Conservation (phyloP, 225 moss, liverwort and hornwort species). For the Pseudisothecium myosuroides region DNA sequence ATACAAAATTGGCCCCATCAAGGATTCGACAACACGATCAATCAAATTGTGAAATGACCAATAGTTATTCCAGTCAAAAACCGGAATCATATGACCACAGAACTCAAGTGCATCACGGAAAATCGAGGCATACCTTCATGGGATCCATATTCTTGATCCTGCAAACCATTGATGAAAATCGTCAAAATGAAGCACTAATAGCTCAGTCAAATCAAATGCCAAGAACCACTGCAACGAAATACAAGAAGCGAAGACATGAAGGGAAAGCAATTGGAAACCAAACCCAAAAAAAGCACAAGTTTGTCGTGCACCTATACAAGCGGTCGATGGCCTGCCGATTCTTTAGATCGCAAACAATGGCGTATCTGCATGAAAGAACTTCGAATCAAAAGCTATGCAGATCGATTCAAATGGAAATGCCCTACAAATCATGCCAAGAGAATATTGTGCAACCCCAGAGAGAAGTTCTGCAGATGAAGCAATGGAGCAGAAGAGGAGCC, state of each 20-base stretch:
- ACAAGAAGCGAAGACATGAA: background rate
- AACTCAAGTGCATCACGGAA: background rate
- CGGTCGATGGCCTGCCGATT: slow-evolving; percentile 82
- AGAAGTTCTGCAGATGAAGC: background rate
- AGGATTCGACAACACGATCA: background rate
- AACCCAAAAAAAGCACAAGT: background rate
- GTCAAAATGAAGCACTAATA: background rate
- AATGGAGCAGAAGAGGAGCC: background rate
- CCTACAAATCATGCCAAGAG: background rate
- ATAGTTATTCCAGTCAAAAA: background rate
- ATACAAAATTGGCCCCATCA: background rate
- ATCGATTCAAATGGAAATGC: background rate
- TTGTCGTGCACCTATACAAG: slow-evolving; percentile 62
- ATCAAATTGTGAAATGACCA: background rate
- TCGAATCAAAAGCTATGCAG: background rate
- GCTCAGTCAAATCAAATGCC: background rate
- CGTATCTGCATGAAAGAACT: slow-evolving; percentile 52
- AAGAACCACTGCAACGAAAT: background rate
- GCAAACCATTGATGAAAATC: slow-evolving; percentile 11
- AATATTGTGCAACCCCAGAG: background rate
- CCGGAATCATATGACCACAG: background rate
- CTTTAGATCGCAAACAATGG: slow-evolving; percentile 83
- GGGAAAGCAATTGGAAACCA: background rate
- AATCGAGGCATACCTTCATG: slow-evolving; percentile 52
- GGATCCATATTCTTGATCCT: slow-evolving; percentile 91